Evolutionary conservation across 495 filamentous ascomycete genomes (phyloP).

Genomic region (Lineolata rhizophorae): DNA sequence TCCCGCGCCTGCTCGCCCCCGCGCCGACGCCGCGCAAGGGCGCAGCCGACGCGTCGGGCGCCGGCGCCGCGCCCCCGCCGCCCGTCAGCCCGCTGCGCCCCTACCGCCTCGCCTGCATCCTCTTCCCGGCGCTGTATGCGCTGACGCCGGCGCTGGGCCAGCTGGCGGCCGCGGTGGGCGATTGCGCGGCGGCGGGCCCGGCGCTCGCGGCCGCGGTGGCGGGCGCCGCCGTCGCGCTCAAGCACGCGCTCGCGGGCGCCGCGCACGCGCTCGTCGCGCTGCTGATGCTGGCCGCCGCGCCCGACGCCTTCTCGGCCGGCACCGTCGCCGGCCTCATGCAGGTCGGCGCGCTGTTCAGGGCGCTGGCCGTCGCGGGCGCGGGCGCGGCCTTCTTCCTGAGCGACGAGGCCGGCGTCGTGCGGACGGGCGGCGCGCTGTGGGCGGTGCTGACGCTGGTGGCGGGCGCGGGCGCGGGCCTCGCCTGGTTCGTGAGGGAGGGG

Average conservation of each 20-base stretch:
- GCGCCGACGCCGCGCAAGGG: too few relatives aligned
- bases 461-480: constrained; percentile 17
- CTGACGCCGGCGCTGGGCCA: too few relatives aligned
- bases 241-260: constrained; percentile 18
- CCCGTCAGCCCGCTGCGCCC: too few relatives aligned
- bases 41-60: too few relatives aligned
- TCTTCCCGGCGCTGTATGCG: constrained; percentile 22
- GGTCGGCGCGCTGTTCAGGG: constrained; percentile 19
- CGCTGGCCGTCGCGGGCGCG: constrained; percentile 22
- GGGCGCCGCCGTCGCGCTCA: constrained; percentile 21
- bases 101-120: constrained; percentile 18
- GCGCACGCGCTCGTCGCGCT: constrained; percentile 20
- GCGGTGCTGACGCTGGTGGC: constrained; percentile 17
- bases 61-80: too few relatives aligned
- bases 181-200: constrained; percentile 10
- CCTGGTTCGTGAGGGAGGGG: constrained; percentile 21
- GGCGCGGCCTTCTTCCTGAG: constrained; percentile 21
- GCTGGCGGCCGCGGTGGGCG: constrained; percentile 14
- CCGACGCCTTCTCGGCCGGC: constrained; percentile 22
- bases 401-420: constrained; percentile 17
- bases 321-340: constrained; percentile 26
- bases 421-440: constrained; percentile 21
- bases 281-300: constrained; percentile 23
- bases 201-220: constrained; percentile 15
- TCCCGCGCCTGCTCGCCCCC: constrained; percentile 20